Evolutionary conservation across 129 eudicot genomes (phyloP).

Genomic region (Escallonia herrerae): DNA sequence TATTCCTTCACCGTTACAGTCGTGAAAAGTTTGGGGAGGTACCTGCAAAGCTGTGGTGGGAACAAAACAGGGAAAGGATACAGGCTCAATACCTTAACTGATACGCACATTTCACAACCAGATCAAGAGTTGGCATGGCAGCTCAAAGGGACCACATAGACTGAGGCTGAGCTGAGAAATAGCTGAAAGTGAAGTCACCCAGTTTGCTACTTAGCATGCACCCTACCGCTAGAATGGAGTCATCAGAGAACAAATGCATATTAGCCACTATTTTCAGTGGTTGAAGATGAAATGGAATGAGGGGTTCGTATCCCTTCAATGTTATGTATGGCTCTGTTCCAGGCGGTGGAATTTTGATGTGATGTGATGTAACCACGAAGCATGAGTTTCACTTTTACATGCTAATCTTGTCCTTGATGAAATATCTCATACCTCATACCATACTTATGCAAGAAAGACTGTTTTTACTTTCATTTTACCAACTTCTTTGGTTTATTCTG

Average conservation of each 20-base stretch:
- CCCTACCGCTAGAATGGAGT: slow-evolving; percentile 1
- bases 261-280: no score
- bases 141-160: slow-evolving; percentile 4
- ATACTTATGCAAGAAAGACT: no score
- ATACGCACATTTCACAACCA: slow-evolving; percentile 14
- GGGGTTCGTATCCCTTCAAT: no score
- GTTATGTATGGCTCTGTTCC: slow-evolving; percentile 5
- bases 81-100: slow-evolving; percentile 77
- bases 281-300: no score
- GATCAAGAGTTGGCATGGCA: slow-evolving; percentile 1
- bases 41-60: slow-evolving; percentile 96
- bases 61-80: slow-evolving; percentile 91
- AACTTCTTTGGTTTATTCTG: no score
- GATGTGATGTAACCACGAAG: not conserved
- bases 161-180: not conserved
- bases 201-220: not conserved
- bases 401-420: no score
- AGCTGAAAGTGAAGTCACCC: not conserved
- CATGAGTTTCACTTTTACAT: no score
- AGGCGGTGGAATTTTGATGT: slow-evolving; percentile 18
- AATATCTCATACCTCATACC: no score
- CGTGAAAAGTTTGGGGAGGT: slow-evolving; percentile 91
- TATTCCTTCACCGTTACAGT: slow-evolving; percentile 21
- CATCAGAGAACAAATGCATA: no score
- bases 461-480: no score